Percentiles rank a stretch among this genome's conserved stretches.
phyloP scores from a whole-genome alignment of 257 asterid species.

The Lycium ferocissimum region DNA sequence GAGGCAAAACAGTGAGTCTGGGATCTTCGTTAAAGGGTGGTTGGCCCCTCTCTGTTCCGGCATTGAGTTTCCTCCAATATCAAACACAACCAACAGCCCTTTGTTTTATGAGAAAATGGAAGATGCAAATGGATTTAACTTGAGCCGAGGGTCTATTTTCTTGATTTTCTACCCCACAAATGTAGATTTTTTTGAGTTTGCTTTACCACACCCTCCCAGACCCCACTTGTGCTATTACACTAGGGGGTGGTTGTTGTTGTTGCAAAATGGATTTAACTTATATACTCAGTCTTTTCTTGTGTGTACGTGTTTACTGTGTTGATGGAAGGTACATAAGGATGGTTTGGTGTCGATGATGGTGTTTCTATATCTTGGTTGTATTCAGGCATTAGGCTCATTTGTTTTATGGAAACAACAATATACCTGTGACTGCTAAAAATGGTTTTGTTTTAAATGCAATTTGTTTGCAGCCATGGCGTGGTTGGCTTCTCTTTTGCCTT shows the following conservation, averaged over 20 bases:
- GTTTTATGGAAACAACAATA: no score
- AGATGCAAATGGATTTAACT: no score
- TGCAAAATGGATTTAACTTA: not conserved
- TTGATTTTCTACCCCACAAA: no score
- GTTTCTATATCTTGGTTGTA: not conserved
- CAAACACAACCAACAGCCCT: constrained; percentile 29
- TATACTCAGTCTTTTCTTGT: not conserved
- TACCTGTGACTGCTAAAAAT: no score
- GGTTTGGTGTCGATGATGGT: constrained; percentile 11
- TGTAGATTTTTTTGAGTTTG: no score
- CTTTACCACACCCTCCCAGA: no score
- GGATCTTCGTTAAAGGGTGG: constrained; percentile 39
- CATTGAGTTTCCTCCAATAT: constrained; percentile 32
- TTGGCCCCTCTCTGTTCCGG: constrained; percentile 32
- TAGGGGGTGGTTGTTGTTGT: no score
- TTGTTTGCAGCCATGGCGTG: constrained; percentile 26
- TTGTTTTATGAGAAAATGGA: not conserved
- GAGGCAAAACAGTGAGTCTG: constrained; percentile 24
- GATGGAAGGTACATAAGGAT: not conserved
- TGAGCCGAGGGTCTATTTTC: no score
- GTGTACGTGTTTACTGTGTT: not conserved
- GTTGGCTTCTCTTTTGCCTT: not conserved
- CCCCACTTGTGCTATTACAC: no score
- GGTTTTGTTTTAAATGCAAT: no score
- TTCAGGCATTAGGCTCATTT: no score